Percentiles rank a stretch among this genome's conserved stretches.
phyloP scores from a whole-genome alignment of 2,329 filamentous ascomycete genomes.

The Epichloe typhina region DNA sequence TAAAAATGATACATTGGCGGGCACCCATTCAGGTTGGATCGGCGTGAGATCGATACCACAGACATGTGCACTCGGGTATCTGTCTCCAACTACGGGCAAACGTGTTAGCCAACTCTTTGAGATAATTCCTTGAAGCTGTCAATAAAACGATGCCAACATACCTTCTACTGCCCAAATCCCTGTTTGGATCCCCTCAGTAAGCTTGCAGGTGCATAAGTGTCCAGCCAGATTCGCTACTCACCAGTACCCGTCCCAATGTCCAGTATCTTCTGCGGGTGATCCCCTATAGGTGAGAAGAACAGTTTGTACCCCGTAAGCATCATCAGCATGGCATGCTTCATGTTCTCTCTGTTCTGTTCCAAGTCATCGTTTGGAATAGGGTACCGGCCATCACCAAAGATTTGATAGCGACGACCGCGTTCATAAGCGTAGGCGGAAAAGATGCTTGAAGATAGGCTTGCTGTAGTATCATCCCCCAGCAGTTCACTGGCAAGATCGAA shows the following conservation, averaged over 20 bases:
- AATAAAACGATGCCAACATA: not conserved
- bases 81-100: slow-evolving; percentile 8
- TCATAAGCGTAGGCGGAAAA: slow-evolving; percentile 6
- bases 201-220: not conserved
- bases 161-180: slow-evolving; percentile 9
- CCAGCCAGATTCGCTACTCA: not conserved
- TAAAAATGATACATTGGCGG: slow-evolving; percentile 26
- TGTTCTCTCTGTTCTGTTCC: slow-evolving; percentile 26
- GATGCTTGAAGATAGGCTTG: slow-evolving; percentile 6
- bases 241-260: slow-evolving; percentile 25
- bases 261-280: slow-evolving; percentile 21
- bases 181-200: not conserved
- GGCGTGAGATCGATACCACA: slow-evolving; percentile 26
- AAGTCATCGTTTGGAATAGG: slow-evolving; percentile 26
- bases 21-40: slow-evolving; percentile 27
- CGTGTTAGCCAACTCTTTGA: not conserved
- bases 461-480: slow-evolving; percentile 2
- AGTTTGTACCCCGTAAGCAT: slow-evolving; percentile 21
- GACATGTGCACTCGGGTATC: slow-evolving; percentile 23
- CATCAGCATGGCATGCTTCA: slow-evolving; percentile 26
- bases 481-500: slow-evolving; percentile 1
- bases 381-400: slow-evolving; percentile 21
- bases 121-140: not conserved
- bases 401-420: slow-evolving; percentile 17
- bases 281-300: slow-evolving; percentile 27